Percentiles rank a stretch among this genome's conserved stretches.
Evolutionary conservation across 805 yeast genomes (phyloP).

Genomic region (Saturnispora serradocipensis): DNA sequence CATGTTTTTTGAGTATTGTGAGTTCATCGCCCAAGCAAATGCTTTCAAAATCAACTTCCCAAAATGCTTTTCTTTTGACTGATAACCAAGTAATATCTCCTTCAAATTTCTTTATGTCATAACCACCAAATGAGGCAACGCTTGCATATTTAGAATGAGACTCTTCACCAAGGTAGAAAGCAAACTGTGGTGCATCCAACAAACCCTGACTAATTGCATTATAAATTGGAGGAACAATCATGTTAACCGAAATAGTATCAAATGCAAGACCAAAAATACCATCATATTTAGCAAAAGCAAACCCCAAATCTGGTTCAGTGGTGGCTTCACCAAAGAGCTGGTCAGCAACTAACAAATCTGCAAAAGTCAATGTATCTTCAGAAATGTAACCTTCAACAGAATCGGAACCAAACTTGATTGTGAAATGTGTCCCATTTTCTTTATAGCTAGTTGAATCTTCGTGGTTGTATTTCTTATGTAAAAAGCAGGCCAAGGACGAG

Average conservation of each 20-base stretch:
- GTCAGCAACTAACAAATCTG: conserved; percentile 73
- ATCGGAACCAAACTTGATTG: conserved; percentile 92
- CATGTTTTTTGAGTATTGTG: conserved; percentile 72
- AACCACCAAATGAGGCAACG: conserved; percentile 91
- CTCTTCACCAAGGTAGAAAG: conserved; percentile 82
- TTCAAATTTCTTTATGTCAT: conserved; percentile 61
- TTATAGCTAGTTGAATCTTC: conserved; percentile 72
- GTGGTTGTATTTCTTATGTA: conserved; percentile 88
- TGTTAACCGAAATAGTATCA: conserved; percentile 81
- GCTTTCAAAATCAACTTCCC: conserved; percentile 95
- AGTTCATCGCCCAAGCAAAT: conserved; percentile 87
- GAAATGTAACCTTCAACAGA: conserved; percentile 87
- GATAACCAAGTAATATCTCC: conserved; percentile 95
- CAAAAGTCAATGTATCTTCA: conserved; percentile 71
- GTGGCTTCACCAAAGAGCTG: conserved; percentile 98
- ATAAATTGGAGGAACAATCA: conserved; percentile 88
- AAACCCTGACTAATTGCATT: conserved; percentile 77
- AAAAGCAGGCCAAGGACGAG: conserved; percentile 87
- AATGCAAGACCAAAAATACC: conserved; percentile 95
- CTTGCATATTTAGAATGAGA: conserved; percentile 70
- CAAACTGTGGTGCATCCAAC: conserved; percentile 76
- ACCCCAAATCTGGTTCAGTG: conserved; percentile 92
- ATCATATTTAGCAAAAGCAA: conserved; percentile 97
- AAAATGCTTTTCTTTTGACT: conserved; percentile 97
- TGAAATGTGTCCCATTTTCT: conserved; percentile 78